Percentiles rank a stretch among this genome's conserved stretches.
phyloP scores from a whole-genome alignment of 2,329 filamentous ascomycete genomes.

The Diplocarpon mali region DNA sequence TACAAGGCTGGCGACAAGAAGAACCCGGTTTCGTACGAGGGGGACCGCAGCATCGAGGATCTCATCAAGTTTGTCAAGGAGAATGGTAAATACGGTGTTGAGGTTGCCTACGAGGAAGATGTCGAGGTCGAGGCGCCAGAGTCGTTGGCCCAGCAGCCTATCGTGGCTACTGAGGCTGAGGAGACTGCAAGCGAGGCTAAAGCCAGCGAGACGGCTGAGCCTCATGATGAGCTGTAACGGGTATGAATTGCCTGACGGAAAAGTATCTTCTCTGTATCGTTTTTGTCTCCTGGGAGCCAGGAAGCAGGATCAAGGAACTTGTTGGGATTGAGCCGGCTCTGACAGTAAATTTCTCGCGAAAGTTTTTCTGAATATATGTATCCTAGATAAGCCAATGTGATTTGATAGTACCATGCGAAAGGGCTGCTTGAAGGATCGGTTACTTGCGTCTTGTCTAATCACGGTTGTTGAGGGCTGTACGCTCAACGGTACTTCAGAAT shows the following conservation, averaged over 20 bases:
- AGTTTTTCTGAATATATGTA: neutral
- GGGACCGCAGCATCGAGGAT: constrained; percentile 82
- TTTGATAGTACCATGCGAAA: neutral
- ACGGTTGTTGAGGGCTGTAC: too few relatives aligned
- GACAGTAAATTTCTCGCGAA: constrained; percentile 3
- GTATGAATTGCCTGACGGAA: constrained; percentile 1
- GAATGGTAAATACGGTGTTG: constrained; percentile 82
- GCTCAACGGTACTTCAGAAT: too few relatives aligned
- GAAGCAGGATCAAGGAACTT: constrained; percentile 4
- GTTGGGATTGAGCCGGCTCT: constrained; percentile 5
- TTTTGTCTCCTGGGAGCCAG: constrained; percentile 12
- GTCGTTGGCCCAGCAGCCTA: constrained; percentile 29
- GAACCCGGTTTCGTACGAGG: constrained; percentile 74
- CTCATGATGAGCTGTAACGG: constrained; percentile 69
- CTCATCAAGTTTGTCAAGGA: constrained; percentile 86
- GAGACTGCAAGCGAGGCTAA: constrained; percentile 35
- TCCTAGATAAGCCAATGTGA: neutral
- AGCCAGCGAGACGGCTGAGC: constrained; percentile 35
- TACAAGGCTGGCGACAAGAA: constrained; percentile 86
- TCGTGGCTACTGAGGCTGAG: constrained; percentile 29
- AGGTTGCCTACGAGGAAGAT: constrained; percentile 47
- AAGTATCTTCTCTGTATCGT: constrained; percentile 18
- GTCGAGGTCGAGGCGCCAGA: constrained; percentile 35
- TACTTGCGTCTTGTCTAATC: too few relatives aligned
- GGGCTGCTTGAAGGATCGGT: too few relatives aligned